Evolutionary conservation across 2,329 filamentous ascomycete genomes (phyloP), one percentile per base, ranked within the genome.

Genomic region (Alternaria triticina): DNA sequence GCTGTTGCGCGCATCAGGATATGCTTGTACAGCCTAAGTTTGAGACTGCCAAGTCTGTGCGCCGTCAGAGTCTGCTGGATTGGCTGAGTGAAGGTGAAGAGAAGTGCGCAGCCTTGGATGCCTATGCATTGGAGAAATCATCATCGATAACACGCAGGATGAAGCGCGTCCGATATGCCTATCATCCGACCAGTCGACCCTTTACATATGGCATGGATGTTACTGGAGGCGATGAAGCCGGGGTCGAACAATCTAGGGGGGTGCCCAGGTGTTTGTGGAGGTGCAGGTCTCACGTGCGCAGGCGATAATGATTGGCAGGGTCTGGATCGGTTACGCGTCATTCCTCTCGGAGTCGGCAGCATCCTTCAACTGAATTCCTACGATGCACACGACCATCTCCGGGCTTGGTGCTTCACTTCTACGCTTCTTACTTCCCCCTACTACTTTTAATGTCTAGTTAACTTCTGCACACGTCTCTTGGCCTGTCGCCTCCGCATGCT

Each of bases 361-460:
- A 54, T 54, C 27, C 44, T 54, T 50, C 46, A 43, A 49, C 25
- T 43, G 46, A 40, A 36, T 28, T 44, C 15, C 9, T 47, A 15
- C 40, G 25, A 11, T 33, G 40, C 27, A 46, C 55, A 54, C 59
- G 30, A 58, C 36, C 57, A 54, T 47, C 28, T 52, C 25, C 40
- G 47, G 28, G 23, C 49, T 27, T 28, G 20, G 22, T 55, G 46
- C 45, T 57, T 52, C 50, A 46, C 51, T 17, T 43, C 28, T 33
- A 30, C 54, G 17, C 55, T 54, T 60, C 25, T 22, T 44, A 44
- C 46, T 30, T 57, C 49, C 54, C 50, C 25, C 59, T 59, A 11
- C 47, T 33, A 17, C 52, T 63, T 62, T 17, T 67, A 67, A 69
- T 69, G 62, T 64, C 58, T 69, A 59, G 44, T 67, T 67, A 54